phyloP scores from a whole-genome alignment of 2,329 filamentous ascomycete species.

The Annulohypoxylon truncatum region DNA sequence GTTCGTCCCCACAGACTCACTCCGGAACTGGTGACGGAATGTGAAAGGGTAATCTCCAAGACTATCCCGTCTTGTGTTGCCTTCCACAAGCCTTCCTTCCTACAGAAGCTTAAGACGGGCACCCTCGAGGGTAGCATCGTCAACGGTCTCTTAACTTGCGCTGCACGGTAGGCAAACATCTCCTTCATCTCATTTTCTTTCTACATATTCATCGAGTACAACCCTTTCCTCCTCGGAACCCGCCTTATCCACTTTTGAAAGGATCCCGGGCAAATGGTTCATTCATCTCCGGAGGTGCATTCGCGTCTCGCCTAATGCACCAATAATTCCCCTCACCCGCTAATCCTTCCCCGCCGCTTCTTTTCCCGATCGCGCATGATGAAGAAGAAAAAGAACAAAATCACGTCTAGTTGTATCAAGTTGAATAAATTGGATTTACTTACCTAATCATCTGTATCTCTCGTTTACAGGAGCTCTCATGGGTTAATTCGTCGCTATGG shows the following conservation, averaged over 20 bases:
- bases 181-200: constrained; percentile 30
- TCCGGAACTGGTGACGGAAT: constrained; percentile 68
- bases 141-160: constrained; percentile 68
- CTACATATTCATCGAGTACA: constrained; percentile 15
- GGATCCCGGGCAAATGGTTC: constrained; percentile 41
- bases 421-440: constrained; percentile 29
- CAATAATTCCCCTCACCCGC: constrained; percentile 25
- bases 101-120: constrained; percentile 69
- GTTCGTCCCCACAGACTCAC: constrained; percentile 57
- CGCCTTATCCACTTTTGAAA: constrained; percentile 38
- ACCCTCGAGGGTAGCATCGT: constrained; percentile 67
- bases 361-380: constrained; percentile 31
- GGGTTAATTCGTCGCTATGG: constrained; percentile 69
- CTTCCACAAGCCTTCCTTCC: constrained; percentile 71
- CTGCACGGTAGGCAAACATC: constrained; percentile 62
- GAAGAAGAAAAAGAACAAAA: constrained; percentile 3
- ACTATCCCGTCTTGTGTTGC: constrained; percentile 71
- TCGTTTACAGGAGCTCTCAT: constrained; percentile 62
- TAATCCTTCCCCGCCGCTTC: constrained; percentile 30
- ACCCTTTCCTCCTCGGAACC: constrained; percentile 22
- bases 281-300: constrained; percentile 42
- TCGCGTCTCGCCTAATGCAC: constrained; percentile 39
- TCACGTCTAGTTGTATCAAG: constrained; percentile 5
- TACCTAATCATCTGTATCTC: constrained; percentile 33
- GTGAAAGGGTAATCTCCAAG: constrained; percentile 70